Conservation (phyloP, 108 stramenopile genomes). For the Epithemia pelagica region DNA sequence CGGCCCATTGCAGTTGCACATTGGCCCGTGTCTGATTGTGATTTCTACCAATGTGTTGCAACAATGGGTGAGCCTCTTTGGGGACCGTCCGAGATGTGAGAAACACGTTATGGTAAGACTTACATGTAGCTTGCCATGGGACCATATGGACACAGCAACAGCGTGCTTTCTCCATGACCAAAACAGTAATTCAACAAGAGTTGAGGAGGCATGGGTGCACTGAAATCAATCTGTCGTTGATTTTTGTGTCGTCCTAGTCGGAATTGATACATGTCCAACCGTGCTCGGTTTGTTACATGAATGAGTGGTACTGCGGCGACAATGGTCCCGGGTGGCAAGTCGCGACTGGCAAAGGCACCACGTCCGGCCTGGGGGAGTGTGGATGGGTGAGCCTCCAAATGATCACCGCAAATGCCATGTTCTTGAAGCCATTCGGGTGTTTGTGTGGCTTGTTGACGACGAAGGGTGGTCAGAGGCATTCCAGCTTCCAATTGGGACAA, state of each 20-base stretch:
- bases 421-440: constrained; percentile 24
- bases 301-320: constrained; percentile 39
- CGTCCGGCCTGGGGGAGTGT: constrained; percentile 29
- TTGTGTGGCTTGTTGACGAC: constrained; percentile 20
- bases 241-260: neutral
- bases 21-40: constrained; percentile 43
- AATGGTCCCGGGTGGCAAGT: constrained; percentile 22
- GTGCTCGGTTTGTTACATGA: constrained; percentile 29
- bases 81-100: no score
- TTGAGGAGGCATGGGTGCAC: no score
- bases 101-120: no score
- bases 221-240: neutral
- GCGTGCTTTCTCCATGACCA: constrained; percentile 41
- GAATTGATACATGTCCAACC: constrained; percentile 27
- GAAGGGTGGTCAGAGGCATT: constrained; percentile 10
- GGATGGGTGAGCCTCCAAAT: constrained; percentile 28
- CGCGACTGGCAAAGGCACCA: constrained; percentile 46
- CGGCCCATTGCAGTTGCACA: constrained; percentile 32
- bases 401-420: constrained; percentile 34
- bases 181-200: constrained; percentile 69
- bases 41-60: no score
- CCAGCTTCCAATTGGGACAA: constrained; percentile 4
- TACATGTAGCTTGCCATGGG: constrained; percentile 46
- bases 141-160: constrained; percentile 63
- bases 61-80: no score